Conservation (phyloP, 1,139 yeast species). For the Pichia sp. region DNA sequence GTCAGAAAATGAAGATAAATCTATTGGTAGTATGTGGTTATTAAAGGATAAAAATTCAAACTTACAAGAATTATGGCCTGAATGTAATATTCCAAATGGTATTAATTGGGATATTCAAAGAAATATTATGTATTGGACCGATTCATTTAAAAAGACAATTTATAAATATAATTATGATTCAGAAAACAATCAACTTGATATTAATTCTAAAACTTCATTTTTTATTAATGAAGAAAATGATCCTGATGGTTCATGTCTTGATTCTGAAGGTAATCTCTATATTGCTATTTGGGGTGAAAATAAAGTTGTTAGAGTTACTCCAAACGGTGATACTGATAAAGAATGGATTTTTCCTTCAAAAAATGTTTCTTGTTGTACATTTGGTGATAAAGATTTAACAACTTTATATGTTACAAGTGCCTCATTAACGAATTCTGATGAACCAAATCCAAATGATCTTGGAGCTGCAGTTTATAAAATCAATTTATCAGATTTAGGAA, state of each 20-base stretch:
- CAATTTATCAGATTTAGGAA: conserved; percentile 27
- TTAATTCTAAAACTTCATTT: conserved; percentile 35
- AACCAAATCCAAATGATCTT: conserved; percentile 40
- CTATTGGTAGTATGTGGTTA: conserved; percentile 41
- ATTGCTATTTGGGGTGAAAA: conserved; percentile 62
- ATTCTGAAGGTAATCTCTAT: conserved; percentile 56
- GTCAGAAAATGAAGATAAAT: conserved; percentile 38
- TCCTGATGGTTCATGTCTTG: conserved; percentile 78
- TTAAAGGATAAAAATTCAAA: conserved; percentile 30
- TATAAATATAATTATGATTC: conserved; percentile 58
- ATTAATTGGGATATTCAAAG: conserved; percentile 54
- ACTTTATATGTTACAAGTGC: conserved; percentile 69
- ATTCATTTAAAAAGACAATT: conserved; percentile 53
- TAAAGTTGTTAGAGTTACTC: conserved; percentile 47
- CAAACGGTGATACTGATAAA: conserved; percentile 46
- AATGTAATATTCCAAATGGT: conserved; percentile 64
- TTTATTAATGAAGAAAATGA: conserved; percentile 34
- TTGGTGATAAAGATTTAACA: conserved; percentile 57
- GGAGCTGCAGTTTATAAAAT: conserved; percentile 49
- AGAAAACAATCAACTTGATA: conserved; percentile 32
- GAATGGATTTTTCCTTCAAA: conserved; percentile 55
- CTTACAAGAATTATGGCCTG: conserved; percentile 29
- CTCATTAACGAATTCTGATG: conserved; percentile 33
- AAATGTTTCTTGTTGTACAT: conserved; percentile 60
- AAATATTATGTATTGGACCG: conserved; percentile 60